Evolutionary conservation across 1,284 basidiomycete genomes (phyloP).

Genomic region (Leccinum griseonigrum): DNA sequence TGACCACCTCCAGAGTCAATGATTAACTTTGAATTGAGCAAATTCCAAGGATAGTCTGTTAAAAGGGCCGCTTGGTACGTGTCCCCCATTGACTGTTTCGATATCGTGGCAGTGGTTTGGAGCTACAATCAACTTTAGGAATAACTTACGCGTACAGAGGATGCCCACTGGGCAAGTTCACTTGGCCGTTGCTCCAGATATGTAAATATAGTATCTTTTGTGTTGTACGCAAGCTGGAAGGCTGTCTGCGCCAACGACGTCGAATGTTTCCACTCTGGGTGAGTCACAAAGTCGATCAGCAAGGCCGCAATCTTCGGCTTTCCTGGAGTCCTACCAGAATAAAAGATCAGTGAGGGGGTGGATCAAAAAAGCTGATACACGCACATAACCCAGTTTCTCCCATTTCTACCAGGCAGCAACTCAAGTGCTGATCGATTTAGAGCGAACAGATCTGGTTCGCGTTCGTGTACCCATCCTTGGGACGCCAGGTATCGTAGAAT

Average conservation of each 20-base stretch:
- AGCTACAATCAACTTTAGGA: neutral
- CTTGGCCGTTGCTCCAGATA: slow-evolving; percentile 5
- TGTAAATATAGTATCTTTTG: slow-evolving; percentile 19
- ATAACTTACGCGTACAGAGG: slow-evolving; percentile 7
- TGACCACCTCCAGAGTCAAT: slow-evolving; percentile 8
- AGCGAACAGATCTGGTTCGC: slow-evolving; percentile 15
- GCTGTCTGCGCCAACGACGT: slow-evolving; percentile 20
- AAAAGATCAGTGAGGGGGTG: neutral
- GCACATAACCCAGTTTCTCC: slow-evolving; percentile 23
- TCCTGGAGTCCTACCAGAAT: slow-evolving; percentile 20
- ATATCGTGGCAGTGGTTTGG: neutral
- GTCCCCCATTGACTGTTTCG: slow-evolving; percentile 7
- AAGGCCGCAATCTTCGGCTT: slow-evolving; percentile 21
- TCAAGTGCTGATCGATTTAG: slow-evolving; percentile 25
- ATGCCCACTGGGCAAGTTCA: slow-evolving; percentile 7
- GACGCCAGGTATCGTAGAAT: slow-evolving; percentile 24
- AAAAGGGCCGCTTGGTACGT: slow-evolving; percentile 8
- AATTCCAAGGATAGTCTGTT: slow-evolving; percentile 9
- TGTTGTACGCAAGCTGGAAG: slow-evolving; percentile 24
- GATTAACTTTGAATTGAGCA: slow-evolving; percentile 2
- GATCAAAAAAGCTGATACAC: neutral
- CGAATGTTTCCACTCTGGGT: slow-evolving; percentile 27
- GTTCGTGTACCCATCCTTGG: slow-evolving; percentile 26
- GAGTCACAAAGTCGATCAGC: slow-evolving; percentile 19
- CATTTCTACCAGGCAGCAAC: slow-evolving; percentile 18